Conservation (phyloP, 352 stramenopile species). For the Pythium insidiosum region DNA sequence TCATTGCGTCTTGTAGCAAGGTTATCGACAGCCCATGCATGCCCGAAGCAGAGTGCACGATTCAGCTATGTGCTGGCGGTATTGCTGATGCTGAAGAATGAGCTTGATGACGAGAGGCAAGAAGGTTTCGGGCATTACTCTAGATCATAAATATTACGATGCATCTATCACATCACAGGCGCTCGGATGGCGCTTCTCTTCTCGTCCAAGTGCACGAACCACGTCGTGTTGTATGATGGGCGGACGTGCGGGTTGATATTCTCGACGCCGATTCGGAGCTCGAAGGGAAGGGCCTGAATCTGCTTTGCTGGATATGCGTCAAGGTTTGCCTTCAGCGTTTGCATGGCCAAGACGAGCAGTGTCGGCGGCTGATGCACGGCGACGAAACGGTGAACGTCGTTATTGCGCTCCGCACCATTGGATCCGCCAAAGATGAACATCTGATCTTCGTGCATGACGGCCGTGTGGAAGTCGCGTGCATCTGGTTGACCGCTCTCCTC, state of each 20-base stretch:
- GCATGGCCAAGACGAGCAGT: constrained; percentile 63
- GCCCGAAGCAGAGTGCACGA: constrained; percentile 77
- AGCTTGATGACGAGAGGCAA: constrained; percentile 4
- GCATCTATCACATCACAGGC: constrained; percentile 29
- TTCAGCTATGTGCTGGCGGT: constrained; percentile 57
- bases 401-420: constrained; percentile 79
- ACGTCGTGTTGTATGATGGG: constrained; percentile 53
- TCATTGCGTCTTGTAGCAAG: constrained; percentile 31
- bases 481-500: constrained; percentile 55
- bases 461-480: constrained; percentile 76
- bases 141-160: constrained; percentile 40
- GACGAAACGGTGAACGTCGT: constrained; percentile 68
- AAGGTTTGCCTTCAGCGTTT: constrained; percentile 41
- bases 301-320: constrained; percentile 28
- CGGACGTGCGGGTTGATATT: constrained; percentile 68
- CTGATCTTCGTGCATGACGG: constrained; percentile 57
- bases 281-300: constrained; percentile 40
- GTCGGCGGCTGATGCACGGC: constrained; percentile 51
- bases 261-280: constrained; percentile 54
- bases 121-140: constrained; percentile 22
- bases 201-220: constrained; percentile 43
- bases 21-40: constrained; percentile 82
- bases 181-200: constrained; percentile 26
- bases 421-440: constrained; percentile 82
- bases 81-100: constrained; percentile 59